Conservation (phyloP, 495 filamentous ascomycete genomes). For the Sphaerosporella brunnea region DNA sequence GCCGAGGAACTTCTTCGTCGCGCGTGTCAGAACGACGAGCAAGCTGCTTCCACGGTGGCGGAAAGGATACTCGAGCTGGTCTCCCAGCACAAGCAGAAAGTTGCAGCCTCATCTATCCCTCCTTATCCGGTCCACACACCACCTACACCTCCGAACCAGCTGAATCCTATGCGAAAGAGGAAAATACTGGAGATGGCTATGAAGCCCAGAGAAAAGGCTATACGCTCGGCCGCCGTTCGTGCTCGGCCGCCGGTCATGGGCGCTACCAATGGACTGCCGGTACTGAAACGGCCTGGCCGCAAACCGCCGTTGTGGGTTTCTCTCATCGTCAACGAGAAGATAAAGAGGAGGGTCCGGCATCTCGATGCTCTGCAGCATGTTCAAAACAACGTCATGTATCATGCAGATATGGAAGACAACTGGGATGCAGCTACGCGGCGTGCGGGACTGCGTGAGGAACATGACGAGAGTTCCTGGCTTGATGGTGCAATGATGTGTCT, state of each 20-base stretch:
- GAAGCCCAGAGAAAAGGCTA: not conserved
- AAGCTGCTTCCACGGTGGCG: not conserved
- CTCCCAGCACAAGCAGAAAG: not conserved
- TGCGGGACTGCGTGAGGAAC: not conserved
- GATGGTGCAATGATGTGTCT: not conserved
- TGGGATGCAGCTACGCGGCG: slow-evolving; percentile 12
- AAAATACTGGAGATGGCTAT: not conserved
- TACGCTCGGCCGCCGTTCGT: not conserved
- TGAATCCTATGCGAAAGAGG: slow-evolving; percentile 2
- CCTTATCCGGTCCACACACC: not conserved
- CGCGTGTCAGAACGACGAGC: not conserved
- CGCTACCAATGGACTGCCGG: slow-evolving; percentile 9
- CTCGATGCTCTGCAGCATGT: slow-evolving; percentile 3
- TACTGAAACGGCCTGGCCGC: slow-evolving; percentile 17
- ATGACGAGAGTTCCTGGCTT: not conserved
- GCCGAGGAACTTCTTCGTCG: slow-evolving; percentile 1
- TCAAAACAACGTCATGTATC: slow-evolving; percentile 9
- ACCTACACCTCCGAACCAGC: slow-evolving; percentile 6
- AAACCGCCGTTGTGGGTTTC: slow-evolving; percentile 2
- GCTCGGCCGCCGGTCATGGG: slow-evolving; percentile 6
- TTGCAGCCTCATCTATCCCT: not conserved
- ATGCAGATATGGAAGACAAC: slow-evolving; percentile 18
- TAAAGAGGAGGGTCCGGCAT: slow-evolving; percentile 11
- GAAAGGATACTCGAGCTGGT: not conserved
- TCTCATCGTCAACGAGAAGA: slow-evolving; percentile 15